These are phyloP conservation scores for Penicillium digitatum DNA, from an alignment of 2,329 filamentous ascomycete species.

Conservation along the genomic window DNA sequence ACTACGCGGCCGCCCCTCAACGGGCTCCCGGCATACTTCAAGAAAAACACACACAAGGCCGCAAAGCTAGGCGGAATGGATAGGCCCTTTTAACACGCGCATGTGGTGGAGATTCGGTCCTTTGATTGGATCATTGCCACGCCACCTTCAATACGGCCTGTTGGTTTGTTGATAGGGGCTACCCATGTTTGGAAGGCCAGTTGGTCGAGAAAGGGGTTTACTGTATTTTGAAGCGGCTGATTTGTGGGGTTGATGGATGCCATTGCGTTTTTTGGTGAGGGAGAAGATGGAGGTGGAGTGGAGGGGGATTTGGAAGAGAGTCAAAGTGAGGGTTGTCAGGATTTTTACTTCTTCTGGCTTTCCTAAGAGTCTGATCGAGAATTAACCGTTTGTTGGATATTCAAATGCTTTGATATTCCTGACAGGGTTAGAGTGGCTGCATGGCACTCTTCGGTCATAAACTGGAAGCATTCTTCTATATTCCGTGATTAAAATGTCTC, in stretches of 20 bases:
- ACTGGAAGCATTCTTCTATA: too few species aligned
- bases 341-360: background rate
- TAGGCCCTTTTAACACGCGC: background rate
- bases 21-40: background rate
- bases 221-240: background rate
- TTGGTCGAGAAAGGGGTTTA: background rate
- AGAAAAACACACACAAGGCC: background rate
- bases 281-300: background rate
- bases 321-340: background rate
- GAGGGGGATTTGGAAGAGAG: background rate
- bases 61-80: background rate
- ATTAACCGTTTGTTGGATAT: background rate
- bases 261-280: background rate
- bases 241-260: background rate
- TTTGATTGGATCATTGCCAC: background rate
- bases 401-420: background rate
- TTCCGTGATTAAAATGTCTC: too few species aligned
- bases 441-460: background rate
- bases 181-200: background rate
- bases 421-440: background rate
- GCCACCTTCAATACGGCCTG: background rate
- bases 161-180: background rate
- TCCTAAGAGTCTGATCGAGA: background rate
- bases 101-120: background rate
- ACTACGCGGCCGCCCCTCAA: background rate